Base-by-base conservation (phyloP, 2,329 filamentous ascomycete species). In the Amauroascus verrucosus region DNA sequence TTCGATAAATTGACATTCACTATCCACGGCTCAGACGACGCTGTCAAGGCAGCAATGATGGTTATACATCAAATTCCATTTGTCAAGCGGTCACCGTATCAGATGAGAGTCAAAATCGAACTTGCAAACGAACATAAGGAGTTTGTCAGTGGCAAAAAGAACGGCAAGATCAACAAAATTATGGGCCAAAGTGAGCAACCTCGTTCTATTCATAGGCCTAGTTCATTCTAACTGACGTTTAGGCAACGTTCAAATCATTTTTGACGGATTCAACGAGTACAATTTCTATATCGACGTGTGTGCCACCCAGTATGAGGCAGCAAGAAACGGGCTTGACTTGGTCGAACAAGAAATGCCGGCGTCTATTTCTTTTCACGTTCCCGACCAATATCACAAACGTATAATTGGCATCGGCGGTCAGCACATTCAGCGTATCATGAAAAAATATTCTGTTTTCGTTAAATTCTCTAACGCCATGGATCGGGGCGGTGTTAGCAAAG, bases 381-480 rank as follows among this genome's bases (percentile, higher is more conserved):
- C 93, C 2, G 93, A 98, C 64, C 93, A 97, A 70, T 98, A 98
- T 67, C 93, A 98, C 72, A 98, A 98, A 75, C 89, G 93, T 47
- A 98, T 98, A 65, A 98, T 98, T 59, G 93, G 93, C 50, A 97
- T 98, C 63, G 93, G 93, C 57, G 93, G 93, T 8, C 91, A 97
- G 68, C 93, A 98, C 66, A 98, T 98, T 61, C 93, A 98, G 70
- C 88, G 91, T 53, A 97, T 98, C 74, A 98, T 98, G 93, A 97
- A 98, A 77, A 97, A 97, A 73, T 95, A 98, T 72, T 97, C 93
- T 0, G 93, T 98, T 61, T 98, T 98, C 63, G 93, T 98, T 74
- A 98, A 98, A 68, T 98, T 98, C 65, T 95, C 89, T 59, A 98
- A 98, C 63, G 93, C 93, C 14, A 97, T 97, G 90, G 93, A 98